A percentile compares a stretch with the other conserved stretches of the same genome.
These are phyloP conservation scores for Jamesozyma piceae DNA, from an alignment of 805 yeast species.

Conservation along the genomic window DNA sequence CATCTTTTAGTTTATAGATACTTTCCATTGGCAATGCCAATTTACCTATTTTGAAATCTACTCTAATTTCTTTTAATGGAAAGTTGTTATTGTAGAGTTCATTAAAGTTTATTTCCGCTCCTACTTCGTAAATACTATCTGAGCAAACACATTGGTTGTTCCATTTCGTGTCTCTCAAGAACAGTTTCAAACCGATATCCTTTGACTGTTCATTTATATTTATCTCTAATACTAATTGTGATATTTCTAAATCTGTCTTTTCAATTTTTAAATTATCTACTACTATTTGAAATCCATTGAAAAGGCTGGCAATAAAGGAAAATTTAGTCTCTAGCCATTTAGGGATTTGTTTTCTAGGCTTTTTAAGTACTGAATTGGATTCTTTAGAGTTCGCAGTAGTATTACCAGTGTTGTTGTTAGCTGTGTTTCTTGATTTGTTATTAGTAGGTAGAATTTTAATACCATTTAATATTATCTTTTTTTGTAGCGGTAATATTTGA, in stretches of 20 bases:
- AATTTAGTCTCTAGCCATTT: constrained; percentile 3
- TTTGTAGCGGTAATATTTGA: constrained; percentile 15
- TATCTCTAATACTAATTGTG: constrained; percentile 3
- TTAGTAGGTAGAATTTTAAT: background rate
- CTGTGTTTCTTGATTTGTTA: background rate
- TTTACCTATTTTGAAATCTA: constrained; percentile 19
- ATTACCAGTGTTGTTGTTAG: background rate
- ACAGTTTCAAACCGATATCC: constrained; percentile 3
- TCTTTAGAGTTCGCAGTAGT: background rate
- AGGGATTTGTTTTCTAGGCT: background rate
- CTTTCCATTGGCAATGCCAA: constrained; percentile 13
- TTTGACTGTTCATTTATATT: background rate
- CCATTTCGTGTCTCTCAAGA: constrained; percentile 8
- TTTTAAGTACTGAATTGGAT: background rate
- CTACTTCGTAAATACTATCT: constrained; percentile 4
- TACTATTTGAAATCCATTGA: constrained; percentile 8
- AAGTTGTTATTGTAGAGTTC: background rate
- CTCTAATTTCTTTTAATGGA: constrained; percentile 7
- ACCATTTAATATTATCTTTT: constrained; percentile 9
- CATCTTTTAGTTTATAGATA: constrained; percentile 3
- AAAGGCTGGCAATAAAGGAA: background rate
- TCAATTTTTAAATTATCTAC: constrained; percentile 3
- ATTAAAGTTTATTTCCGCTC: background rate
- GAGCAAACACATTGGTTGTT: constrained; percentile 2
- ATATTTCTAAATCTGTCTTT: constrained; percentile 1